Conservation (phyloP, 352 stramenopile species). For the Phytophthora tubulina region DNA sequence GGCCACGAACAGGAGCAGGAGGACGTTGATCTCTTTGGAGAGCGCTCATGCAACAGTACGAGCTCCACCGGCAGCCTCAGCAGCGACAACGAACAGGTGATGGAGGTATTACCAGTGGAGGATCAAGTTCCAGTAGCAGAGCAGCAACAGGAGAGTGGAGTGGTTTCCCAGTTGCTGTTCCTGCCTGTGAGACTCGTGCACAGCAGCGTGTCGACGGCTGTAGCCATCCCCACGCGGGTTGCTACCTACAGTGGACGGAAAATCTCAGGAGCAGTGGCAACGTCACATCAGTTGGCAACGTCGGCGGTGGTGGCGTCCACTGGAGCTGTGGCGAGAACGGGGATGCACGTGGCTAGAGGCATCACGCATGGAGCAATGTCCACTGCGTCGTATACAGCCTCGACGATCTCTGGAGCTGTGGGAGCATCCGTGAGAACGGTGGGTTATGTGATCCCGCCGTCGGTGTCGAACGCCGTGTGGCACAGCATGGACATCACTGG, state of each 20-base stretch:
- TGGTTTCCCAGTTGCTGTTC: slow-evolving; percentile 67
- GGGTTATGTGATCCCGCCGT: slow-evolving; percentile 65
- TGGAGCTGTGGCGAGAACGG: slow-evolving; percentile 58
- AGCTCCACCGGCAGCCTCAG: slow-evolving; percentile 37
- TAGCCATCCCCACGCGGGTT: slow-evolving; percentile 57
- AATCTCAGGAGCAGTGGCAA: slow-evolving; percentile 64
- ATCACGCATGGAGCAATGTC: slow-evolving; percentile 63
- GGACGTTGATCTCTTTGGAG: slow-evolving; percentile 63
- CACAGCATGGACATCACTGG: slow-evolving; percentile 68
- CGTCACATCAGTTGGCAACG: slow-evolving; percentile 67
- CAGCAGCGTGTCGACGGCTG: slow-evolving; percentile 65
- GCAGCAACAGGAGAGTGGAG: slow-evolving; percentile 26
- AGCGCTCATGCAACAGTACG: slow-evolving; percentile 32
- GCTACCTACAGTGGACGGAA: slow-evolving; percentile 67
- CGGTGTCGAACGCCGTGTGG: slow-evolving; percentile 70
- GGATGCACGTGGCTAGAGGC: slow-evolving; percentile 58
- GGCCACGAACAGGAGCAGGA: slow-evolving; percentile 6
- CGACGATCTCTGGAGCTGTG: slow-evolving; percentile 60
- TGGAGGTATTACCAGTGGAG: slow-evolving; percentile 32
- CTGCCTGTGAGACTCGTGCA: slow-evolving; percentile 69
- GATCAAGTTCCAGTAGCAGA: slow-evolving; percentile 4
- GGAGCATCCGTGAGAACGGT: slow-evolving; percentile 61
- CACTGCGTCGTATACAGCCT: slow-evolving; percentile 65
- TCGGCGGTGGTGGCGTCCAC: slow-evolving; percentile 68
- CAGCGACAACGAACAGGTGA: slow-evolving; percentile 22